Conservation (phyloP, 768 basidiomycete species). For the Cystoderma amianthinum region DNA sequence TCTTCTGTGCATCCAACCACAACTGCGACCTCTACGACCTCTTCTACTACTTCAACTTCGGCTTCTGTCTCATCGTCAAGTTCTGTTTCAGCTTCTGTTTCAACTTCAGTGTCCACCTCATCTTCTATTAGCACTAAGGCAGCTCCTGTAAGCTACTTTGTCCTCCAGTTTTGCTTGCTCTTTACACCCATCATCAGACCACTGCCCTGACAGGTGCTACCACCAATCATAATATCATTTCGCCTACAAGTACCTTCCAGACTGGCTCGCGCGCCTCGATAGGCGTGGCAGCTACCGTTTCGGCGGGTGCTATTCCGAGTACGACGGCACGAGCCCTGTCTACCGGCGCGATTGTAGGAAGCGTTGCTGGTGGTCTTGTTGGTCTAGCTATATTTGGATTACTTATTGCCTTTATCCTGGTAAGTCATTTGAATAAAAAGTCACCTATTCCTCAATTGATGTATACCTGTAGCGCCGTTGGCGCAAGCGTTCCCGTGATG, state of each 20-base stretch:
- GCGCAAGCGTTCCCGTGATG: constrained; percentile 20
- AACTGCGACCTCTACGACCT: constrained; percentile 8
- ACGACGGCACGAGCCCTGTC: constrained; percentile 12
- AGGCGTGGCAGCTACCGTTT: constrained; percentile 11
- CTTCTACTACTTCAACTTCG: constrained; percentile 4
- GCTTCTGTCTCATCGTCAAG: constrained; percentile 7
- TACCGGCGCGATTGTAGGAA: constrained; percentile 34
- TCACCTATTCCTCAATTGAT: background rate
- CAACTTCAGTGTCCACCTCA: constrained; percentile 8
- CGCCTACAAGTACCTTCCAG: constrained; percentile 14
- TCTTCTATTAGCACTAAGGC: constrained; percentile 5
- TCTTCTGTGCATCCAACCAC: constrained; percentile 3
- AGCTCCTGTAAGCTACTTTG: constrained; percentile 5
- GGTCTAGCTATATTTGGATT: constrained; percentile 27
- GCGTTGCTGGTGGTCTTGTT: constrained; percentile 29
- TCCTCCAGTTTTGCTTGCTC: constrained; percentile 1
- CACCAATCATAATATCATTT: constrained; percentile 10
- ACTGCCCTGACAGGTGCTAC: constrained; percentile 3
- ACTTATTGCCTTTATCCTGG: constrained; percentile 26
- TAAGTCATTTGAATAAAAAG: background rate
- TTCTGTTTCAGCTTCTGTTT: constrained; percentile 9
- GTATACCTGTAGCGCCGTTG: constrained; percentile 24
- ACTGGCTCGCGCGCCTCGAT: constrained; percentile 9
- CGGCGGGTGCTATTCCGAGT: constrained; percentile 8
- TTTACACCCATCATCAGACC: constrained; percentile 7